These are phyloP conservation scores for Colletotrichum liaoningense DNA, from an alignment of 2,329 filamentous ascomycete species.

Conservation along the genomic window DNA sequence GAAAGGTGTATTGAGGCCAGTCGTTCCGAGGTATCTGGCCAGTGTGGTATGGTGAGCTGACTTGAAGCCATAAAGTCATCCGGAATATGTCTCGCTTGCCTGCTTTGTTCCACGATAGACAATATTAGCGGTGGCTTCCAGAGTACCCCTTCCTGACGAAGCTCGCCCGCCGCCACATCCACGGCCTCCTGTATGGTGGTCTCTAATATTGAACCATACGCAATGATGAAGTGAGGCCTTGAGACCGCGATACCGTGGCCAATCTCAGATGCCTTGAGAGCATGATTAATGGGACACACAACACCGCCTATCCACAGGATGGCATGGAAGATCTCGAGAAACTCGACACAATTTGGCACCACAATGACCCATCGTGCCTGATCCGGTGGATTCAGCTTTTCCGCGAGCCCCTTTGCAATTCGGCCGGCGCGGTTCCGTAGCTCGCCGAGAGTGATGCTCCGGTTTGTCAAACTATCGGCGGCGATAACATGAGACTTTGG, in stretches of 20 bases:
- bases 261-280: constrained; percentile 51
- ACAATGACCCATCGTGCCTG: constrained; percentile 55
- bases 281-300: constrained; percentile 53
- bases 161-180: constrained; percentile 42
- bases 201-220: constrained; percentile 48
- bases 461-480: constrained; percentile 55
- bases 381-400: constrained; percentile 45
- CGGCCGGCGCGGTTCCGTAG: constrained; percentile 53
- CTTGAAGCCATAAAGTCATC: constrained; percentile 46
- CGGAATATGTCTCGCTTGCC: constrained; percentile 43
- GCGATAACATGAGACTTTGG: constrained; percentile 56
- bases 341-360: constrained; percentile 57
- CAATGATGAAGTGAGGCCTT: constrained; percentile 52
- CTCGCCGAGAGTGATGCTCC: constrained; percentile 57
- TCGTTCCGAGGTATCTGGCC: constrained; percentile 45
- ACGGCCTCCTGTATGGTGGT: constrained; percentile 47
- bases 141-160: constrained; percentile 41
- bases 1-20: constrained; percentile 52
- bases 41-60: constrained; percentile 49
- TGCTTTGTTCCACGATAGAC: constrained; percentile 45
- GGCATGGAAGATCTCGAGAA: constrained; percentile 54
- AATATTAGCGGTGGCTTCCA: constrained; percentile 49
- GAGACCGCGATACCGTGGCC: constrained; percentile 54
- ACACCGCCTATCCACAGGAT: constrained; percentile 54
- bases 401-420: constrained; percentile 52